These are phyloP conservation scores for Fusarium torulosum DNA, from an alignment of 2,329 filamentous ascomycete species.

Conservation along the genomic window DNA sequence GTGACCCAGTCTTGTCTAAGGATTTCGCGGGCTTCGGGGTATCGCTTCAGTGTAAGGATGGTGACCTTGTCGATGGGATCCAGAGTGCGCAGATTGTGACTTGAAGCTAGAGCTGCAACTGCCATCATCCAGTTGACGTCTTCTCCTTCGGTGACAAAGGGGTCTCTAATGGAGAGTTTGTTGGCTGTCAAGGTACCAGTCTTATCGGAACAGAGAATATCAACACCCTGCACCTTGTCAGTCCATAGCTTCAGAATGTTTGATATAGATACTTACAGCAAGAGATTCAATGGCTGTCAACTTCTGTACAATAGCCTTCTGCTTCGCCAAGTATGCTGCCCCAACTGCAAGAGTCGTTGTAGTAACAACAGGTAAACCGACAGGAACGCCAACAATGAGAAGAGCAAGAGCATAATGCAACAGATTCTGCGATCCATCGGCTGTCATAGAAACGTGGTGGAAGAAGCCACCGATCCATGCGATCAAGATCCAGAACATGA, in stretches of 20 bases:
- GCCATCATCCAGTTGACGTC: constrained; percentile 42
- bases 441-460: constrained; percentile 24
- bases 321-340: constrained; percentile 29
- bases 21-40: constrained; percentile 30
- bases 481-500: constrained; percentile 32
- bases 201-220: constrained; percentile 35
- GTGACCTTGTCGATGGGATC: constrained; percentile 36
- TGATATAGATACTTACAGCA: neutral
- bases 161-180: constrained; percentile 28
- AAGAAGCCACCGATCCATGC: constrained; percentile 36
- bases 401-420: constrained; percentile 33
- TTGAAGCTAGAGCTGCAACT: constrained; percentile 25
- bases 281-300: constrained; percentile 20
- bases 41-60: constrained; percentile 32
- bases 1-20: constrained; percentile 27
- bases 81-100: constrained; percentile 5
- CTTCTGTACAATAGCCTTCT: constrained; percentile 22
- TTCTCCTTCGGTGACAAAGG: constrained; percentile 27
- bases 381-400: constrained; percentile 35
- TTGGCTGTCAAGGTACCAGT: constrained; percentile 29
- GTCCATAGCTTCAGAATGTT: neutral
- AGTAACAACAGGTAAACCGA: constrained; percentile 32
- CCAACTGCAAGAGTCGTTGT: constrained; percentile 33
- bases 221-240: constrained; percentile 5
- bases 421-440: constrained; percentile 28